These are phyloP conservation scores for Rhipidocladum racemiflorum DNA, from an alignment of 176 grass and related monocot species.

Conservation along the genomic window DNA sequence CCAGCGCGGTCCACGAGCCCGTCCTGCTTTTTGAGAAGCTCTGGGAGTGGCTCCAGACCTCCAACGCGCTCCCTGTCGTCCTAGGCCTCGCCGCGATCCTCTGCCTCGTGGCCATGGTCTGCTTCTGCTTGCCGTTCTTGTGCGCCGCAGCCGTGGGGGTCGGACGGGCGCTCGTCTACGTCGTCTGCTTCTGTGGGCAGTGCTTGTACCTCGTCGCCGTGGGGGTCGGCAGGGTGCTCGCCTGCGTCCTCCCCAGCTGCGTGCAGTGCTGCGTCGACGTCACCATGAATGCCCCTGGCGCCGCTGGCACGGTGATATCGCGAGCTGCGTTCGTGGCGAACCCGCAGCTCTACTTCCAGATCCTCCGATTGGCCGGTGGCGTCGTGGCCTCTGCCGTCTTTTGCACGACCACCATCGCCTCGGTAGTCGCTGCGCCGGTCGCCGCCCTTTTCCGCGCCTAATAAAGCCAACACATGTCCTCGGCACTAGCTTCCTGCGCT, in stretches of 20 bases:
- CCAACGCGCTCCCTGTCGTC: neutral
- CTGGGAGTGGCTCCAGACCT: neutral
- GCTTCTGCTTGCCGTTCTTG: neutral
- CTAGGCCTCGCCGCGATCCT: neutral
- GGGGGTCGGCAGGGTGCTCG: neutral
- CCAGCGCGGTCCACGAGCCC: too few relatives aligned
- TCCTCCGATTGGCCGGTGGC: neutral
- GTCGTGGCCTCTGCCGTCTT: neutral
- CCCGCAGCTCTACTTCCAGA: neutral
- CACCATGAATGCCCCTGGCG: slow-evolving; percentile 32
- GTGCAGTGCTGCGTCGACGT: neutral
- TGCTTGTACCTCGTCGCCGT: neutral
- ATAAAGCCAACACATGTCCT: neutral
- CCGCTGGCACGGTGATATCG: slow-evolving; percentile 1
- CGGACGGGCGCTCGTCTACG: neutral
- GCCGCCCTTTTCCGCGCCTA: neutral
- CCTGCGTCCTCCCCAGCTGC: neutral
- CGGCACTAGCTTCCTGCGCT: too few relatives aligned
- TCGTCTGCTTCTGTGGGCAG: too few relatives aligned
- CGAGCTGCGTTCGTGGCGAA: neutral
- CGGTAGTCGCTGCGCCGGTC: neutral
- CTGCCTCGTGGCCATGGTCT: neutral
- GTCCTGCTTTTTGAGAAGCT: neutral
- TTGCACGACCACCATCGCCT: neutral
- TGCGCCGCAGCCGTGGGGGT: neutral